phyloP scores from a whole-genome alignment of 345 rosid genomes.

The Odontarrhena argentea region DNA sequence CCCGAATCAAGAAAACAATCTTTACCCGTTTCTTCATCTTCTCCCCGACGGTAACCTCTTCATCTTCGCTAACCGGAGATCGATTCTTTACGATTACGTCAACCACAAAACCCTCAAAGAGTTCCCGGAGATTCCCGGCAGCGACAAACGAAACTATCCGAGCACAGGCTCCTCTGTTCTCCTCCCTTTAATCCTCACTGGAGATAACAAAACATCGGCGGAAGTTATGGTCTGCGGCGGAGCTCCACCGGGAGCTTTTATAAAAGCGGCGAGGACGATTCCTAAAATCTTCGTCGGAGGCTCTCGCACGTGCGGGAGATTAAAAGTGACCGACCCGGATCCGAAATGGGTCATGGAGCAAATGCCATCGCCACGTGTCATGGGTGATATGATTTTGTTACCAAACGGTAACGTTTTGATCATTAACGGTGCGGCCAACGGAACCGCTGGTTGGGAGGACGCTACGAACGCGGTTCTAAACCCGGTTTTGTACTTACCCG shows the following conservation, averaged over 20 bases:
- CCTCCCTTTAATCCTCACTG: constrained; percentile 59
- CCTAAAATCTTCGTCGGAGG: constrained; percentile 54
- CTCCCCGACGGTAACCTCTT: constrained; percentile 76
- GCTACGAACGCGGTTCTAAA: constrained; percentile 62
- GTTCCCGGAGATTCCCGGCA: constrained; percentile 67
- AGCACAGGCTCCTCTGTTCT: constrained; percentile 82
- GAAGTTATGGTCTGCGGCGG: constrained; percentile 89
- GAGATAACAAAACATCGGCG: constrained; percentile 36
- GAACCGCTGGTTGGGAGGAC: constrained; percentile 87
- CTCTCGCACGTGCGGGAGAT: constrained; percentile 66
- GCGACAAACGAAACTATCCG: constrained; percentile 70
- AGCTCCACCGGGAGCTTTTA: constrained; percentile 58
- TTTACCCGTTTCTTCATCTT: constrained; percentile 78
- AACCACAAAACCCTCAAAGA: constrained; percentile 51
- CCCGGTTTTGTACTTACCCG: constrained; percentile 68
- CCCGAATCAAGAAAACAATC: constrained; percentile 67
- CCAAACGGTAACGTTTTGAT: constrained; percentile 65
- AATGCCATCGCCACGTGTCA: constrained; percentile 82
- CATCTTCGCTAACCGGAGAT: constrained; percentile 72
- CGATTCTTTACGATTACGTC: constrained; percentile 58
- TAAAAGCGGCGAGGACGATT: constrained; percentile 42
- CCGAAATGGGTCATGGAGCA: constrained; percentile 74
- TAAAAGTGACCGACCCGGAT: constrained; percentile 60
- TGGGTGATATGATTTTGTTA: constrained; percentile 68
- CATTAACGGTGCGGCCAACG: constrained; percentile 72